Evolutionary conservation across 2,329 filamentous ascomycete species (phyloP).

Genomic region (Aspergillus pseudonomiae): DNA sequence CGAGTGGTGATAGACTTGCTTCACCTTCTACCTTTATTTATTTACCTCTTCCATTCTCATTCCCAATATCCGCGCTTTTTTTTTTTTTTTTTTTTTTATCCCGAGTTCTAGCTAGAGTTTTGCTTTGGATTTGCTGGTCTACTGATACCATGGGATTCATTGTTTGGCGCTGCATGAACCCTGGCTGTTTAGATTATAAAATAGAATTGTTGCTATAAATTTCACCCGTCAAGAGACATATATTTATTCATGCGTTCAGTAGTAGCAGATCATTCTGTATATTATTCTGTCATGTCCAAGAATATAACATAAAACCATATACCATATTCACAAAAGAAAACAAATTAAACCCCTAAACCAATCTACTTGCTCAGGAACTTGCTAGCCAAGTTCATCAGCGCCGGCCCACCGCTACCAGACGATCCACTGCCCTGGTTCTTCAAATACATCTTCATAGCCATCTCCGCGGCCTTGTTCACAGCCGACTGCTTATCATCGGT

Average conservation of each 20-base stretch:
- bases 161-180: slow-evolving; percentile 7
- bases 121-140: slow-evolving; percentile 2
- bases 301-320: neutral
- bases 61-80: slow-evolving; percentile 11
- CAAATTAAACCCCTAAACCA: neutral
- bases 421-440: slow-evolving; percentile 67
- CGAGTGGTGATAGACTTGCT: slow-evolving; percentile 60
- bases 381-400: slow-evolving; percentile 61
- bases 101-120: slow-evolving; percentile 11
- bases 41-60: slow-evolving; percentile 18
- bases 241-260: neutral
- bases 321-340: slow-evolving; percentile 2
- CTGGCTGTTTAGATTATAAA: slow-evolving; percentile 6
- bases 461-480: slow-evolving; percentile 77
- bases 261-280: neutral
- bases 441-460: slow-evolving; percentile 89
- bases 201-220: neutral
- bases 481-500: slow-evolving; percentile 77
- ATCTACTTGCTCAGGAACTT: slow-evolving; percentile 55
- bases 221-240: neutral
- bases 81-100: neutral
- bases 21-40: slow-evolving; percentile 14
- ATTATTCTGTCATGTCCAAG: neutral
- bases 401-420: slow-evolving; percentile 50
- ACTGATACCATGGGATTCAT: slow-evolving; percentile 4